Conservation (phyloP, 306 rosid genomes). For the Citrullus amarus region DNA sequence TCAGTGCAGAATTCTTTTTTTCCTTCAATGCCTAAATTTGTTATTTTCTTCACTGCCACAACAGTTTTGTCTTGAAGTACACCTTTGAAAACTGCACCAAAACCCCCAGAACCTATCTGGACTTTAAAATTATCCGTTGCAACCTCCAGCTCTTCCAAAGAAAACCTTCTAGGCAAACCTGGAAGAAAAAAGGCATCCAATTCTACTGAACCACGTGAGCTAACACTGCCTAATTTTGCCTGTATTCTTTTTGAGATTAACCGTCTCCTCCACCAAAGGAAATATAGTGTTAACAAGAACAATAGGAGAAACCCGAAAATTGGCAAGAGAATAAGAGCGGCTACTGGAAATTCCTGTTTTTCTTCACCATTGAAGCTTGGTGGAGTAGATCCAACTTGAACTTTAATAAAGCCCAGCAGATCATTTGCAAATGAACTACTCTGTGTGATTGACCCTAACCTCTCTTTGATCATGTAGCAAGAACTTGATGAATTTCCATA, state of each 20-base stretch:
- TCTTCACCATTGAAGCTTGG: not conserved
- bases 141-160: conserved; percentile 49
- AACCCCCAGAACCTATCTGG: conserved; percentile 80
- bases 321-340: conserved; percentile 55
- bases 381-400: conserved; percentile 10
- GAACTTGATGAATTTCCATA: conserved; percentile 46
- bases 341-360: conserved; percentile 32
- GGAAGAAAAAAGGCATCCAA: conserved; percentile 61
- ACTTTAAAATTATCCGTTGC: conserved; percentile 69
- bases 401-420: conserved; percentile 52
- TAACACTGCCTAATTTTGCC: conserved; percentile 27
- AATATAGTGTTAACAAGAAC: conserved; percentile 29
- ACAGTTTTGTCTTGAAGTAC: conserved; percentile 45
- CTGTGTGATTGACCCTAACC: conserved; percentile 48
- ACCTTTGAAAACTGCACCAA: conserved; percentile 81
- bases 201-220: conserved; percentile 44
- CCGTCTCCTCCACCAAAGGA: conserved; percentile 44
- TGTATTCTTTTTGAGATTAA: conserved; percentile 21
- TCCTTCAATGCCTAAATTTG: conserved; percentile 65
- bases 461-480: conserved; percentile 47
- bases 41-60: conserved; percentile 85
- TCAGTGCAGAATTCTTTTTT: conserved; percentile 83
- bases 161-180: conserved; percentile 82
- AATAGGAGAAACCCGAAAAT: conserved; percentile 33
- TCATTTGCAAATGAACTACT: conserved; percentile 15